Evolutionary conservation across 768 basidiomycete genomes (phyloP).

Genomic region (Strobilomyces echinocephalus): DNA sequence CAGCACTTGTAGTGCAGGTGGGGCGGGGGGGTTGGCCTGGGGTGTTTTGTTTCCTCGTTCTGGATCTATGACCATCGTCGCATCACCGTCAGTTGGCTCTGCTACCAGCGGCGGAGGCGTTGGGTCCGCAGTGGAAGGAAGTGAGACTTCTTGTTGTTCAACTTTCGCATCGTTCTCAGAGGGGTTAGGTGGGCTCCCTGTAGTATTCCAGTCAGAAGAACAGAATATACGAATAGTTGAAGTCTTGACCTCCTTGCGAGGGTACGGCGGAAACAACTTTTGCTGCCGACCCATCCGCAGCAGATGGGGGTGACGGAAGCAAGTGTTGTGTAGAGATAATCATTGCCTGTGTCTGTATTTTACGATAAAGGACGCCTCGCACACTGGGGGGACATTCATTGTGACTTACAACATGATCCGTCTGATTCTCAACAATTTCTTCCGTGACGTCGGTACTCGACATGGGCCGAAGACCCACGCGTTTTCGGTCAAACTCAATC

Average conservation of each 20-base stretch:
- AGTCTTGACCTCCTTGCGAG: constrained; percentile 25
- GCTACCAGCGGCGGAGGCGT: constrained; percentile 25
- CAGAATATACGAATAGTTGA: neutral
- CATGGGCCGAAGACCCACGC: constrained; percentile 43
- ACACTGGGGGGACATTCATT: neutral
- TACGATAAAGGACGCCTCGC: constrained; percentile 1
- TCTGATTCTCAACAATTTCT: constrained; percentile 59
- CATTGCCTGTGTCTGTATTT: constrained; percentile 81
- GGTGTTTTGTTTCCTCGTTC: constrained; percentile 38
- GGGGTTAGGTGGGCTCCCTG: constrained; percentile 22
- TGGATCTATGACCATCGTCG: constrained; percentile 44
- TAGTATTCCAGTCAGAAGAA: neutral
- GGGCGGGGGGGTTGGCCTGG: constrained; percentile 26
- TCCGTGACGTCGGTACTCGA: constrained; percentile 64
- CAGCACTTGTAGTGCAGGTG: constrained; percentile 11
- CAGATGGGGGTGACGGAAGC: constrained; percentile 38
- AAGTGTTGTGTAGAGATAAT: constrained; percentile 85
- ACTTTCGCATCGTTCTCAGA: constrained; percentile 27
- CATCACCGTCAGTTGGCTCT: constrained; percentile 24
- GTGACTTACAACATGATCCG: constrained; percentile 47
- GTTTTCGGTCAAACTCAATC: constrained; percentile 83
- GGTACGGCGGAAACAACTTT: constrained; percentile 21
- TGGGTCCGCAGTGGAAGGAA: constrained; percentile 31
- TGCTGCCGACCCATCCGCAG: constrained; percentile 22
- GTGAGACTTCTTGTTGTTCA: constrained; percentile 33